These are phyloP conservation scores for Glarea lozoyensis DNA, from an alignment of 495 filamentous ascomycete species.

Conservation along the genomic window DNA sequence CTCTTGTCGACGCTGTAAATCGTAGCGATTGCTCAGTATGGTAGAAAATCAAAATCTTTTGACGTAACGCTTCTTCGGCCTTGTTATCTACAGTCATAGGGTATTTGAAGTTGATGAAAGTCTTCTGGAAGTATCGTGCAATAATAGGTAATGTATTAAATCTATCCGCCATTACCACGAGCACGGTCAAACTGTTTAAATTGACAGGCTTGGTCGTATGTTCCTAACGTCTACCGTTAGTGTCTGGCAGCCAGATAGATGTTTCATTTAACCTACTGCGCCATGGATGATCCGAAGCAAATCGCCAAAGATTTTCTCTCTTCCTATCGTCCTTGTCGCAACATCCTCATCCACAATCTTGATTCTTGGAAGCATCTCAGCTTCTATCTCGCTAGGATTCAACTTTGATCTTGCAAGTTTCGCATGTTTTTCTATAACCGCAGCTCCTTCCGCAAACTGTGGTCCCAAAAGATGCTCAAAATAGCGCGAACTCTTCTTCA, in stretches of 20 bases:
- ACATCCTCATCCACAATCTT: constrained; percentile 49
- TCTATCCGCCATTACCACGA: constrained; percentile 58
- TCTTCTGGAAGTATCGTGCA: constrained; percentile 33
- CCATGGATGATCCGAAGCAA: constrained; percentile 50
- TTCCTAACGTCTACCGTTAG: constrained; percentile 20
- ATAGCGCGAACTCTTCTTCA: constrained; percentile 45
- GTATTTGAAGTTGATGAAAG: constrained; percentile 31
- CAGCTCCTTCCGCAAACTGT: constrained; percentile 41
- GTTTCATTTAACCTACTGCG: constrained; percentile 14
- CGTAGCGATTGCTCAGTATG: constrained; percentile 45
- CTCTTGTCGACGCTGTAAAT: constrained; percentile 42
- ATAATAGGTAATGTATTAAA: constrained; percentile 46
- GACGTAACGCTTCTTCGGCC: constrained; percentile 48
- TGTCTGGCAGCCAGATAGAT: background rate
- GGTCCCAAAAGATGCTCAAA: constrained; percentile 46
- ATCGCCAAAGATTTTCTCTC: constrained; percentile 41
- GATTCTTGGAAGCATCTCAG: constrained; percentile 42
- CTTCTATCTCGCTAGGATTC: constrained; percentile 35
- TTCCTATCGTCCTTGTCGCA: constrained; percentile 41
- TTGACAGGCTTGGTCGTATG: constrained; percentile 19
- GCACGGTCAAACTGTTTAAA: constrained; percentile 47
- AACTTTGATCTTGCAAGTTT: constrained; percentile 29
- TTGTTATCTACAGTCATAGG: constrained; percentile 25
- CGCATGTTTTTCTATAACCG: constrained; percentile 33
- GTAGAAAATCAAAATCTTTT: constrained; percentile 54